Evolutionary conservation across 352 stramenopile genomes (phyloP), one percentile per base, ranked within the genome.

Genomic region (Elongisporangium prolatum): DNA sequence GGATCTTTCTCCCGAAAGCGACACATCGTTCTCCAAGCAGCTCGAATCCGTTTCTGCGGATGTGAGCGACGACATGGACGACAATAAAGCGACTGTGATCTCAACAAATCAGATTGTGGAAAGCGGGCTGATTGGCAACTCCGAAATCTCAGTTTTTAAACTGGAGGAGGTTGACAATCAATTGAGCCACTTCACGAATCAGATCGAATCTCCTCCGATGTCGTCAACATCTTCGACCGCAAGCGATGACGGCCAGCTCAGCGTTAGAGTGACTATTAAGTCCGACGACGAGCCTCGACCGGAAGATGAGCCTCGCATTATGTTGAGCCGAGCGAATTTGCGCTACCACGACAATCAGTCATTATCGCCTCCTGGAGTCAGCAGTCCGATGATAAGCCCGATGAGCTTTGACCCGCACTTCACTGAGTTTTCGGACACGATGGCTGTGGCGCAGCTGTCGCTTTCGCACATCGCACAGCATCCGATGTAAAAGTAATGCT

Each of bases 191-290:
- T 65, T 34, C 9, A 49, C 54, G 17, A 21, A 63, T 21, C 51
- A 54, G 14, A 62, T 50, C 37, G 51, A 38, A 20, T 48, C n/a
- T 17, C 21, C 18, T 25, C 21, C 60, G 44, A 74, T 80, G 22
- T 80, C 72, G 25, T 77, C 72, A 10, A 75, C 21, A 47, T 80
- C 72, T n/a, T 80, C 72, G 11, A 49, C 77, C 49, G 68, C 72
- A 20, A 69, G 68, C 17, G 77, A 75, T 49, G 72, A 69, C 18
- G 65, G 73, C 22, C 72, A 80, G 25, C 18, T 80, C 21, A 63
- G 61, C 56, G 52, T 63, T 28, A 66, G 52, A 58, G 40, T 73
- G 6, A 64, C 65, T 17, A 60, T 67, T 17, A 52, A 63, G 1
- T 74, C 59, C 9, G 63, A 77, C 38, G 75, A 69, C 65, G 67